These are phyloP conservation scores for Xylaria grammica DNA, from an alignment of 495 filamentous ascomycete species.

Conservation along the genomic window DNA sequence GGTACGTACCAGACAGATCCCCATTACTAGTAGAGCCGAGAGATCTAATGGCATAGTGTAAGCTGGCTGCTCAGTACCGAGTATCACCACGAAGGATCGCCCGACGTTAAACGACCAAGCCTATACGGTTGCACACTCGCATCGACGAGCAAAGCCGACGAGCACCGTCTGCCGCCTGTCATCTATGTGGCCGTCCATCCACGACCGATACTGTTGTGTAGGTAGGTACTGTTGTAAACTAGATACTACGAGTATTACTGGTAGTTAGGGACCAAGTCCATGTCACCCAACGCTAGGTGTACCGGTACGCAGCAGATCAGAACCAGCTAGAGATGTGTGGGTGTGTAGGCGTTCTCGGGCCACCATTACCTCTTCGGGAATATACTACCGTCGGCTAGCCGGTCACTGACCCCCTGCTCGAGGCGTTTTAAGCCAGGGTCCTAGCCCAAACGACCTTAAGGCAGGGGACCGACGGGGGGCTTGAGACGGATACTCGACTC, in stretches of 20 bases:
- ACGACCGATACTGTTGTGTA: neutral
- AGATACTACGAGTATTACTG: neutral
- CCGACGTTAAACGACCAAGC: slow-evolving; percentile 16
- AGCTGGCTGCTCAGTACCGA: neutral
- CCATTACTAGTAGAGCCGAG: slow-evolving; percentile 10
- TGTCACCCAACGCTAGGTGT: slow-evolving; percentile 25
- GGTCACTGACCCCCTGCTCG: slow-evolving; percentile 41
- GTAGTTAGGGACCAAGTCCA: slow-evolving; percentile 11
- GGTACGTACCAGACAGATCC: slow-evolving; percentile 18
- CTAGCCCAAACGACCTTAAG: slow-evolving; percentile 31
- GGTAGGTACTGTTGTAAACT: neutral
- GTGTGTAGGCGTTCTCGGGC: slow-evolving; percentile 35
- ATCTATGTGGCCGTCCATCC: neutral
- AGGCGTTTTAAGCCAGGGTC: slow-evolving; percentile 39
- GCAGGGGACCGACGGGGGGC: slow-evolving; percentile 26
- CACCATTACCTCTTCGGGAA: slow-evolving; percentile 38
- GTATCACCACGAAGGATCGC: slow-evolving; percentile 17
- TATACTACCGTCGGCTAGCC: slow-evolving; percentile 38
- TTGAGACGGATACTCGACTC: slow-evolving; percentile 56
- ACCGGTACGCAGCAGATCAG: slow-evolving; percentile 20
- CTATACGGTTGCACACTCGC: neutral
- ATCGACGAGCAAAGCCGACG: slow-evolving; percentile 9
- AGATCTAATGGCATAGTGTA: slow-evolving; percentile 6
- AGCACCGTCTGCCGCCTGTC: neutral
- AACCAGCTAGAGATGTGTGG: slow-evolving; percentile 26